These are phyloP conservation scores for Paecilomyces fulvus DNA, from an alignment of 2,329 filamentous ascomycete species.

Conservation along the genomic window DNA sequence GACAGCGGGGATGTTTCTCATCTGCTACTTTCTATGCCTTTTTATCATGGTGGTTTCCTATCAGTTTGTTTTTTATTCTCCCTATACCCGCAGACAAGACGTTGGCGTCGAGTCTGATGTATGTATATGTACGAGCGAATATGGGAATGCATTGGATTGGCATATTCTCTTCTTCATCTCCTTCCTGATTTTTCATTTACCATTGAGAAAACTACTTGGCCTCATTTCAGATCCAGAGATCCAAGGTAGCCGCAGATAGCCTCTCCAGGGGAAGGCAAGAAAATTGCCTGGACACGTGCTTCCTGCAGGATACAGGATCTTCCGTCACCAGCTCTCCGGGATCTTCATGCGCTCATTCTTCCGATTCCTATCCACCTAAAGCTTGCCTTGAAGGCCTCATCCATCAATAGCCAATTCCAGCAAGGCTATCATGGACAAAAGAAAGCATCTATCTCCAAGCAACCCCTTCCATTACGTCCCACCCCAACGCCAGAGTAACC, in stretches of 20 bases:
- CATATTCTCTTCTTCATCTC: background rate
- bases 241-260: background rate
- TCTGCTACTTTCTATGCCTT: background rate
- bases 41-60: background rate
- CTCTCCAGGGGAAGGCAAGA: background rate
- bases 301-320: background rate
- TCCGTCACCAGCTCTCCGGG: background rate
- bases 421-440: background rate
- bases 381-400: background rate
- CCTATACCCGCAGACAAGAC: background rate
- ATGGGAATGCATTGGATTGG: background rate
- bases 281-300: background rate
- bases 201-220: background rate
- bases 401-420: background rate
- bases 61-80: background rate
- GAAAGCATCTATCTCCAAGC: background rate
- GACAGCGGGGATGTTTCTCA: background rate
- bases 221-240: background rate
- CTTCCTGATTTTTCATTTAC: too few species aligned
- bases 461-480: background rate
- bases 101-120: background rate
- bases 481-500: background rate
- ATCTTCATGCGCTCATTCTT: background rate
- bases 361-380: background rate
- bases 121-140: background rate